Percentiles rank a stretch among this genome's conserved stretches.
Conservation (phyloP, 116 monocot genomes). For the Iris pallida region DNA sequence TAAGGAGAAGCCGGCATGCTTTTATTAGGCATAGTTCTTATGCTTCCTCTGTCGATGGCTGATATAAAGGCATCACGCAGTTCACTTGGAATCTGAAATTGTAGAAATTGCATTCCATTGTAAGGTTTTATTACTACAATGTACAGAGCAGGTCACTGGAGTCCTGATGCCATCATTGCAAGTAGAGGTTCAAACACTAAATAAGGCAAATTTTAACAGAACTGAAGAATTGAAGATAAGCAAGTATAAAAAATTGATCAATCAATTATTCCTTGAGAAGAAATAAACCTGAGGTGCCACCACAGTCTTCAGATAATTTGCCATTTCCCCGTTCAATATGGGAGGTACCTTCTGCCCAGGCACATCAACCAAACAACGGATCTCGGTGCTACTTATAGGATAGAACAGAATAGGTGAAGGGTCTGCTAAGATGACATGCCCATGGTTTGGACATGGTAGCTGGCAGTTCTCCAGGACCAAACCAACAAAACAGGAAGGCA, state of each 20-base stretch:
- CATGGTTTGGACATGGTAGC: slow-evolving; percentile 83
- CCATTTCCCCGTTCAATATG: slow-evolving; percentile 83
- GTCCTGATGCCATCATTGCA: too few species aligned
- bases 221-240: not conserved
- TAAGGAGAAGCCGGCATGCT: slow-evolving; percentile 60
- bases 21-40: slow-evolving; percentile 43
- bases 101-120: not conserved
- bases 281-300: slow-evolving; percentile 76
- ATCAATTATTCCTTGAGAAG: not conserved
- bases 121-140: not conserved
- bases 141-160: not conserved
- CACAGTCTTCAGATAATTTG: slow-evolving; percentile 68
- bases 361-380: slow-evolving; percentile 91
- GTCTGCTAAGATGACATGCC: slow-evolving; percentile 81
- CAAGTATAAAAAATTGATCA: not conserved
- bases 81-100: slow-evolving; percentile 39
- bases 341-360: slow-evolving; percentile 89
- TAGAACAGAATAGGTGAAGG: slow-evolving; percentile 92
- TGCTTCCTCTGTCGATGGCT: slow-evolving; percentile 47
- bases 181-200: too few species aligned
- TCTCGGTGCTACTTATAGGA: slow-evolving; percentile 69
- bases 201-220: too few species aligned
- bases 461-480: slow-evolving; percentile 83
- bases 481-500: slow-evolving; percentile 93
- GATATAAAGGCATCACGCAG: slow-evolving; percentile 40